These are phyloP conservation scores for Geosmithia flava DNA, from an alignment of 2,329 filamentous ascomycete genomes.

Conservation along the genomic window DNA sequence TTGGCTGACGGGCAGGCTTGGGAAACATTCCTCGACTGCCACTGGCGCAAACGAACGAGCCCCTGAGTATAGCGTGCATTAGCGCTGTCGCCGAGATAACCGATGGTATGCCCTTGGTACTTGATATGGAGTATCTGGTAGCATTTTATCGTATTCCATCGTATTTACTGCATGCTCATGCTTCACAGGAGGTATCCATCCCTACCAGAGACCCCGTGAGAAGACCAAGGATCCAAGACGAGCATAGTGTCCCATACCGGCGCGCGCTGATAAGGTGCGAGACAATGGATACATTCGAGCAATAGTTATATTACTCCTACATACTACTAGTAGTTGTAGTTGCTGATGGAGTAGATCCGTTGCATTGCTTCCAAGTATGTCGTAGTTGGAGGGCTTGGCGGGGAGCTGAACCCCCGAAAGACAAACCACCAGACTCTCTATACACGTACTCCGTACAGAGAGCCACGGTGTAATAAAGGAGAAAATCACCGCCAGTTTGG, in stretches of 20 bases:
- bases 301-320: neutral
- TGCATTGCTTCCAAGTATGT: too few relatives aligned
- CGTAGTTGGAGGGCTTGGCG: neutral
- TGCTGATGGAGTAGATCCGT: neutral
- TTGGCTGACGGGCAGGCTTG: neutral
- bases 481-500: too few relatives aligned
- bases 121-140: neutral
- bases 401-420: neutral
- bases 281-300: neutral
- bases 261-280: neutral
- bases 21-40: neutral
- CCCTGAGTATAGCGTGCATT: neutral
- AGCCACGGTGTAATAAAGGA: neutral
- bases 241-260: neutral
- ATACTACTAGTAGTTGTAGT: neutral
- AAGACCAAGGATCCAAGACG: too few relatives aligned
- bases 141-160: too few relatives aligned
- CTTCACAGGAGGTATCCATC: too few relatives aligned
- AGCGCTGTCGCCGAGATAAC: neutral
- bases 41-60: neutral
- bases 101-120: neutral
- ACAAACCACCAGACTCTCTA: too few relatives aligned
- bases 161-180: too few relatives aligned
- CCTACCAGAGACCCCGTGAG: too few relatives aligned
- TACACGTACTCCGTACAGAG: neutral